Conservation (phyloP, 73 alveolate species). For the Paraurostyla sp. region DNA sequence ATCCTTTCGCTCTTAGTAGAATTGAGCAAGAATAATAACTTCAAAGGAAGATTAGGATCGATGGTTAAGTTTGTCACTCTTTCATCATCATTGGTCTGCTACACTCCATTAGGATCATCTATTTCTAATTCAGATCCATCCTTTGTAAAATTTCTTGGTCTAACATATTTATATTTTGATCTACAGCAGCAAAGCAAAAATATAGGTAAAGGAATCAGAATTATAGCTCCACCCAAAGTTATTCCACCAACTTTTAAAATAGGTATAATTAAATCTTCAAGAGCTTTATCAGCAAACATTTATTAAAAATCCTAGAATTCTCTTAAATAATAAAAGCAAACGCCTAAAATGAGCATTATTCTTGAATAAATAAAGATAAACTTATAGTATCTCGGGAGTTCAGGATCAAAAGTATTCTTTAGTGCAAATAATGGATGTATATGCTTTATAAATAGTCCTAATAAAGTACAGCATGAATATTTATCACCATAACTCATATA, state of each 20-base stretch:
- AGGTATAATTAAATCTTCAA: background rate
- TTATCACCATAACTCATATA: background rate
- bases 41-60: slow-evolving; percentile 32
- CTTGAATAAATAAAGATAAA: slow-evolving; percentile 7
- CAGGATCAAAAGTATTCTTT: slow-evolving; percentile 24
- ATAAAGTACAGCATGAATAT: background rate
- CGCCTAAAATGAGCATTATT: background rate
- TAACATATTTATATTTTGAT: background rate
- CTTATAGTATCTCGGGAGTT: slow-evolving; percentile 20
- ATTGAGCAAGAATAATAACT: slow-evolving; percentile 28
- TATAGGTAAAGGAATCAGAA: slow-evolving; percentile 1
- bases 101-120: background rate
- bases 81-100: background rate
- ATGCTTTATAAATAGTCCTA: background rate
- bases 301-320: background rate
- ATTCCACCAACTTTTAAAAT: background rate
- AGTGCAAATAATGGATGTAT: slow-evolving; percentile 19
- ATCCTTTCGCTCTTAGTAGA: background rate
- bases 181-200: slow-evolving; percentile 20
- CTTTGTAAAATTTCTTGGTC: background rate
- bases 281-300: background rate
- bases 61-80: slow-evolving; percentile 23
- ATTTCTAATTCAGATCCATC: background rate
- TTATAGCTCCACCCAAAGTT: background rate
- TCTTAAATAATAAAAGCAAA: background rate